These are phyloP conservation scores for Papiliotrema flavescens DNA, from an alignment of 1,284 basidiomycete species.

Conservation along the genomic window DNA sequence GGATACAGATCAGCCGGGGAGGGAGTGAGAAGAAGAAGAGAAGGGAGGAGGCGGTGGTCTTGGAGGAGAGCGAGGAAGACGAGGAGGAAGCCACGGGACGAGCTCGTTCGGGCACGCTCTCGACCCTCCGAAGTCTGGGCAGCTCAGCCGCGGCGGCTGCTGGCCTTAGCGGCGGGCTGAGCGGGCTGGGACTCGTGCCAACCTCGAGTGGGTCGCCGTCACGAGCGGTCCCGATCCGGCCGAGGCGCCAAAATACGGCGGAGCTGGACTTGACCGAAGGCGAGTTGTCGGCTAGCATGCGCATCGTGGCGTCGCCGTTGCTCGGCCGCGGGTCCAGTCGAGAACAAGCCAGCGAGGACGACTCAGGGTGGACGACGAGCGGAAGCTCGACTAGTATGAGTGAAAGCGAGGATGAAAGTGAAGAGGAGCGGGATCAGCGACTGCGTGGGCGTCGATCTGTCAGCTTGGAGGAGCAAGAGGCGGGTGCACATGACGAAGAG, in stretches of 20 bases:
- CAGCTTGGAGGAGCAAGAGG: constrained; percentile 13
- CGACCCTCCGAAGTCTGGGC: neutral
- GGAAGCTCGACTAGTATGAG: constrained; percentile 8
- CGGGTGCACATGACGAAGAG: constrained; percentile 6
- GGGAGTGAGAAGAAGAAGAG: constrained; percentile 5
- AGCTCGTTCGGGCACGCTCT: neutral
- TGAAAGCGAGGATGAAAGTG: constrained; percentile 8
- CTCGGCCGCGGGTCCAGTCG: neutral
- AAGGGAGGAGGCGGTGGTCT: constrained; percentile 3
- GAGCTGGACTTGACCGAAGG: neutral
- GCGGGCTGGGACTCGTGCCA: too few species aligned
- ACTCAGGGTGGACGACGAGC: constrained; percentile 22
- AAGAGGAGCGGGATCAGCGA: constrained; percentile 3
- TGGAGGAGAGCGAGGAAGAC: constrained; percentile 4
- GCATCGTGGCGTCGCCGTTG: constrained; percentile 11
- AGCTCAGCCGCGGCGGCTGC: neutral
- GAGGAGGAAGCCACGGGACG: constrained; percentile 5
- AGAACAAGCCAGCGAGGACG: constrained; percentile 9
- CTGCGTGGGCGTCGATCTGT: neutral
- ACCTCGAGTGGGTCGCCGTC: neutral
- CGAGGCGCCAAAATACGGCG: neutral
- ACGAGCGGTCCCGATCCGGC: neutral
- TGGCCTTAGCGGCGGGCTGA: too few species aligned
- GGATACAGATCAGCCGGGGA: neutral
- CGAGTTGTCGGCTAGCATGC: constrained; percentile 9